Base-by-base conservation (phyloP, 2,329 filamentous ascomycete species). In the Nemania abortiva region DNA sequence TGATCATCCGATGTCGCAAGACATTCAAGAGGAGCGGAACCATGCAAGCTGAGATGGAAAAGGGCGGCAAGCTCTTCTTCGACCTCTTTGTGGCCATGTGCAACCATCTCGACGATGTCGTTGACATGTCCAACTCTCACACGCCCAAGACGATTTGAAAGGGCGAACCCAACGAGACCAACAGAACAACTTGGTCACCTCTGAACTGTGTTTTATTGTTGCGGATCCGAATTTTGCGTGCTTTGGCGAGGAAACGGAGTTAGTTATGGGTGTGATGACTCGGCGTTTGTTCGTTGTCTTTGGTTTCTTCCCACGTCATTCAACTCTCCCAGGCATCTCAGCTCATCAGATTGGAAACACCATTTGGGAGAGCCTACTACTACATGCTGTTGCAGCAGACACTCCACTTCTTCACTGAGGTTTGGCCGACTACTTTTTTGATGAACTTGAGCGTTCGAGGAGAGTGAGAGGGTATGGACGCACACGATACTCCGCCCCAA, bases 31-130 rank as follows among this genome's bases (percentile, higher is more conserved):
- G 92, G 84, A 97, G 94, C 86, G 95, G 95, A 84, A 98, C 95
- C 83, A 97, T 98, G 94, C 95, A 98, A 88, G 91, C 92, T 85
- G 95, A 98, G 86, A 98, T 98, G 95, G 93, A 97, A 86, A 90
- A 90, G 82, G 94, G 95, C 81, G 94, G 89, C 84, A 95, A 95
- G 87, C 88, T 98, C 84, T 98, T 96, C 88, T 98, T 98, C 85
- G 95, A 98, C 87, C 87, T 98, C 83, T 98, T 98, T 82, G 95
- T 98, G 80, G 95, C 95, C 78, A 93, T 98, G 91, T 97, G 94
- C 87, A 98, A 97, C 85, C 95, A 97, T 86, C 92, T 98, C 79
- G 95, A 98, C 88, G 95, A 98, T 83, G 90, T 98, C 84, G 91
- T 93, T 84, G 94, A 96, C 81, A 90, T 93, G 82, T 91, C 89